Evolutionary conservation across 129 eudicot genomes (phyloP).

Genomic region (Gnaphalium uliginosum): DNA sequence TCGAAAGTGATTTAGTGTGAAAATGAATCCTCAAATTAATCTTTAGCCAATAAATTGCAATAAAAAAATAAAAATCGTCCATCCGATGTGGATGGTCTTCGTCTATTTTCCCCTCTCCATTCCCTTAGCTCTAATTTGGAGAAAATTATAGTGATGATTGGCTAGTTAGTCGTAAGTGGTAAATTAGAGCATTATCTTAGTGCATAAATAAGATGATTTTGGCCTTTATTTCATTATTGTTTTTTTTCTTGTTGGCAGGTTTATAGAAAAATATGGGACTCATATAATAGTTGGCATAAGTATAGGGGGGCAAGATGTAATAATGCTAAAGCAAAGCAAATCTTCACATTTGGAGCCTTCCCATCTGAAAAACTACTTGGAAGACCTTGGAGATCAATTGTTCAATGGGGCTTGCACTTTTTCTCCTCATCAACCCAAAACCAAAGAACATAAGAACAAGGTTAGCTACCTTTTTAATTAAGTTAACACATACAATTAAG

Average conservation of each 20-base stretch:
- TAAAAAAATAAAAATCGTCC: no score
- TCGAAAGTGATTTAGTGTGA: no score
- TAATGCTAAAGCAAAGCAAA: constrained; percentile 69
- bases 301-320: constrained; percentile 87
- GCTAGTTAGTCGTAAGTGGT: not conserved
- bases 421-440: constrained; percentile 55
- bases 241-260: constrained; percentile 34
- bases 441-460: constrained; percentile 59
- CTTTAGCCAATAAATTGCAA: no score
- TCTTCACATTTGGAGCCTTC: constrained; percentile 77
- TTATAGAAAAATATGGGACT: constrained; percentile 90
- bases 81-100: no score
- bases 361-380: constrained; percentile 66
- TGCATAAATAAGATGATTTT: not conserved
- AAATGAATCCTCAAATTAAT: no score
- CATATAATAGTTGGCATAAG: constrained; percentile 86
- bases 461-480: constrained; percentile 26
- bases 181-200: not conserved
- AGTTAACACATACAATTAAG: not conserved
- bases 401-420: constrained; percentile 74
- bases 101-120: no score
- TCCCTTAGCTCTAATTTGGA: not conserved
- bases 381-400: constrained; percentile 79
- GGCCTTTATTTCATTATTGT: not conserved
- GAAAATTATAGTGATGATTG: not conserved